phyloP scores from a whole-genome alignment of 2,329 filamentous ascomycete species.

The Claviceps capensis region DNA sequence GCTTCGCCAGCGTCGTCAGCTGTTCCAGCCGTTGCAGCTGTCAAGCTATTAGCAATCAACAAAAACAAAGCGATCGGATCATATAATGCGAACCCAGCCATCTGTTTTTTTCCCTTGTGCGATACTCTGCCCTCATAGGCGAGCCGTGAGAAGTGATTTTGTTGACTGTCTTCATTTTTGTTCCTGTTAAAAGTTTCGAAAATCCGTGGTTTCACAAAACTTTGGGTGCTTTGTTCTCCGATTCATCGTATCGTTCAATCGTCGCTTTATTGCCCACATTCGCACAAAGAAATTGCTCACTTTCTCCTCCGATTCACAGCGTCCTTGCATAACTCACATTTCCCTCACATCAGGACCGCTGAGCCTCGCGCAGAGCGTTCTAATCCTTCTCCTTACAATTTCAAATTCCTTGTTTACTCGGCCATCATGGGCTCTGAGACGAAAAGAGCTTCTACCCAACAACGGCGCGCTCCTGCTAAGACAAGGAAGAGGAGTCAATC shows the following conservation, averaged over 20 bases:
- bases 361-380: not conserved
- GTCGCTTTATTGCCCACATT: not conserved
- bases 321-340: not conserved
- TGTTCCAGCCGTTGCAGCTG: slow-evolving; percentile 2
- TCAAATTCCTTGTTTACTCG: not conserved
- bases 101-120: not conserved
- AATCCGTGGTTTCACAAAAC: not conserved
- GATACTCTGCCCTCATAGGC: not conserved
- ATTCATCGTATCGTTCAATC: not conserved
- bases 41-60: not conserved
- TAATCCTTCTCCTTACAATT: not conserved
- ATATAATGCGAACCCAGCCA: not conserved
- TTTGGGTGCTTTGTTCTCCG: not conserved
- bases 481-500: slow-evolving; percentile 6
- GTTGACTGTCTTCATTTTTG: not conserved
- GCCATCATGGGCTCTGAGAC: slow-evolving; percentile 5
- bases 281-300: not conserved
- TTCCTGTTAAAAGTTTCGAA: not conserved
- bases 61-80: not conserved
- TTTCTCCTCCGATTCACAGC: not conserved
- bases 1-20: slow-evolving; percentile 1
- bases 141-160: not conserved
- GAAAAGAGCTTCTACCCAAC: slow-evolving; percentile 9
- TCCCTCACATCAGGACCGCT: not conserved
- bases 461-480: slow-evolving; percentile 7